phyloP scores from a whole-genome alignment of 2,329 filamentous ascomycete species.

The Penicillium sp. region DNA sequence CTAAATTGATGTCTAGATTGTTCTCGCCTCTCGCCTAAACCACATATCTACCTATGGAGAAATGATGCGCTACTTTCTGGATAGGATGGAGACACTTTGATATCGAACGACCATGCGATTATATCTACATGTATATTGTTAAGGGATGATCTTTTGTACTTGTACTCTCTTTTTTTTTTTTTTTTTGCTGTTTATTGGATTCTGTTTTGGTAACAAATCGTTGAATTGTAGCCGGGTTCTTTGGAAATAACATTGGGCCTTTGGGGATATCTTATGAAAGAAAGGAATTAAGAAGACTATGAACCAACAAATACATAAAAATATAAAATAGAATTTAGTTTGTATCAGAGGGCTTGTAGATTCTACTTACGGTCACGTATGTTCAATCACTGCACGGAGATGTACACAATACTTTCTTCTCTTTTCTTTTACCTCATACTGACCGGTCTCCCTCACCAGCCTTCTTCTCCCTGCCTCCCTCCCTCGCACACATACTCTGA shows the following conservation, averaged over 20 bases:
- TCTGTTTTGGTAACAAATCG: not conserved
- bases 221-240: no score
- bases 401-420: not conserved
- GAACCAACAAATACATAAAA: no score
- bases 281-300: no score
- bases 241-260: no score
- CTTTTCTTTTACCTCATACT: not conserved
- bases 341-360: no score
- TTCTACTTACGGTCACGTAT: no score
- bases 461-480: not conserved
- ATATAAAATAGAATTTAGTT: no score
- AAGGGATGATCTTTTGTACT: not conserved
- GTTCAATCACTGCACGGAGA: not conserved
- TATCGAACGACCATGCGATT: not conserved
- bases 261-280: no score
- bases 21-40: constrained; percentile 46
- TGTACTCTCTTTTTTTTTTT: not conserved
- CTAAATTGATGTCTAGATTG: constrained; percentile 29
- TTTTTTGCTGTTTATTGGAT: not conserved
- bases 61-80: not conserved
- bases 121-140: not conserved
- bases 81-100: not conserved
- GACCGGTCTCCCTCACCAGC: no score
- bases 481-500: not conserved
- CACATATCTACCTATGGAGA: not conserved